Percentiles rank a stretch among this genome's conserved stretches.
Conservation (phyloP, 106 monocot genomes). For the Phalaenopsis equestris region DNA sequence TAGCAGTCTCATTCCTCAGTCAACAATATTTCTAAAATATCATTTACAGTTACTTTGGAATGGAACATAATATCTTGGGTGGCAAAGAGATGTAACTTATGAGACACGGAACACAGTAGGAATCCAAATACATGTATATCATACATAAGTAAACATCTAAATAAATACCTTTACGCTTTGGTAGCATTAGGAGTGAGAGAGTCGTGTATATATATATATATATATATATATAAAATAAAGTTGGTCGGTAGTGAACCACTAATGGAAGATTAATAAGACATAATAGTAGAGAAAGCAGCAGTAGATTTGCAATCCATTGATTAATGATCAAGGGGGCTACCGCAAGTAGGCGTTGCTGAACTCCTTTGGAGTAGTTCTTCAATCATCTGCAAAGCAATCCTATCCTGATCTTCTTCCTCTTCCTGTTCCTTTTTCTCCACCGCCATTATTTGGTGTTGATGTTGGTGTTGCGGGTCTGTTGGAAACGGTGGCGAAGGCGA, state of each 20-base stretch:
- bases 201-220: background rate
- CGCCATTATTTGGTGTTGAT: background rate
- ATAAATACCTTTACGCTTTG: background rate
- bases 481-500: background rate
- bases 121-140: no score
- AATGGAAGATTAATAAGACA: background rate
- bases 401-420: slow-evolving; percentile 15
- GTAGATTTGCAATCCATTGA: background rate
- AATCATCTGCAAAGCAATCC: slow-evolving; percentile 22
- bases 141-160: no score
- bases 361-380: slow-evolving; percentile 22
- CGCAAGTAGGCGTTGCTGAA: background rate
- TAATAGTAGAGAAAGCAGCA: background rate
- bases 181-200: background rate
- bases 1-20: no score
- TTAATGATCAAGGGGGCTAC: background rate
- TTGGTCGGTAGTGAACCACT: no score
- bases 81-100: no score
- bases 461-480: background rate
- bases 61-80: no score
- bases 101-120: no score
- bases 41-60: no score
- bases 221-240: background rate
- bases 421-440: slow-evolving; percentile 2
- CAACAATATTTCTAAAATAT: no score